A percentile compares a stretch with the other conserved stretches of the same genome.
These are phyloP conservation scores for Lachnellula subtilissima DNA, from an alignment of 2,329 filamentous ascomycete genomes.

Conservation along the genomic window DNA sequence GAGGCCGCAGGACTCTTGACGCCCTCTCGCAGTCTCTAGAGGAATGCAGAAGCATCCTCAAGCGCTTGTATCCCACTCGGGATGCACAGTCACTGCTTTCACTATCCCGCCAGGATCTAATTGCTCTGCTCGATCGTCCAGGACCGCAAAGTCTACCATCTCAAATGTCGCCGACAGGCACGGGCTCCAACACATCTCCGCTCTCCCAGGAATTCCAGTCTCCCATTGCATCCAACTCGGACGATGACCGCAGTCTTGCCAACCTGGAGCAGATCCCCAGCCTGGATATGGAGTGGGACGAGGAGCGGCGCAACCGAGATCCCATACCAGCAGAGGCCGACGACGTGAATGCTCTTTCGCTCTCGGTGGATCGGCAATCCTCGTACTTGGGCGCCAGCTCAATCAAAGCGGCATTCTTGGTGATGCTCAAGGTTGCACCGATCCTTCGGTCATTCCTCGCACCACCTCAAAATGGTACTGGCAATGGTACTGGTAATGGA, in stretches of 20 bases:
- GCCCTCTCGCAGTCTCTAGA: slow-evolving; percentile 60
- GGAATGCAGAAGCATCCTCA: slow-evolving; percentile 59
- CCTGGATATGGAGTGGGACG: slow-evolving; percentile 62
- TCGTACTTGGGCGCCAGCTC: slow-evolving; percentile 72
- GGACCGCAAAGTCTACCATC: slow-evolving; percentile 23
- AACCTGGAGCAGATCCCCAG: slow-evolving; percentile 65
- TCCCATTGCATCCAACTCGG: slow-evolving; percentile 45
- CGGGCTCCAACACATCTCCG: slow-evolving; percentile 49
- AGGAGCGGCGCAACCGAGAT: slow-evolving; percentile 51
- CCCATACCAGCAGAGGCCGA: slow-evolving; percentile 61
- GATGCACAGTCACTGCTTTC: slow-evolving; percentile 47
- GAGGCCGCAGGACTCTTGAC: slow-evolving; percentile 47
- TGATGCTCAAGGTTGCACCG: slow-evolving; percentile 54
- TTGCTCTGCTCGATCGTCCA: slow-evolving; percentile 50
- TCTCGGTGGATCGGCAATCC: slow-evolving; percentile 50
- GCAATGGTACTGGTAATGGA: not conserved
- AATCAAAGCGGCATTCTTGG: slow-evolving; percentile 68
- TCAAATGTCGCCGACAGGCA: slow-evolving; percentile 49
- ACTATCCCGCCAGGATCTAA: slow-evolving; percentile 55
- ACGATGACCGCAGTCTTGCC: slow-evolving; percentile 41
- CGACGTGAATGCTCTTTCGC: slow-evolving; percentile 66
- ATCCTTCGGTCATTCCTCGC: slow-evolving; percentile 43
- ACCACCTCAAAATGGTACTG: slow-evolving; percentile 12
- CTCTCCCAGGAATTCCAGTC: slow-evolving; percentile 45
- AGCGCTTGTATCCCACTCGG: slow-evolving; percentile 56